Base-by-base conservation (phyloP, 495 filamentous ascomycete species). In the Lepraria neglecta region DNA sequence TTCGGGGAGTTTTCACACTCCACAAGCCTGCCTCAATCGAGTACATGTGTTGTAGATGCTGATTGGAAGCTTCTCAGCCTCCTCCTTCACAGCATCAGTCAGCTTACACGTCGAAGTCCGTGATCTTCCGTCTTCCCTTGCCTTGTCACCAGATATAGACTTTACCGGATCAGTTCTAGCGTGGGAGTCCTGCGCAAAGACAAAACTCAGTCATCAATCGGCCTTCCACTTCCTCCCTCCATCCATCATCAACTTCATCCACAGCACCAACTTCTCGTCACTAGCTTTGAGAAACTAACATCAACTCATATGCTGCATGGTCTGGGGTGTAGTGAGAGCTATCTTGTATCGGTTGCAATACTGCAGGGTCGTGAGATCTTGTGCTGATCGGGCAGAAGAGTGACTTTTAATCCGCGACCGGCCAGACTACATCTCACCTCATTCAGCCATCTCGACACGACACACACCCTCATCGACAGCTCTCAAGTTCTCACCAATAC, bases 401-500 rank as follows among this genome's bases (percentile, higher is more conserved):
- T 33, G 35, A 38, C 35, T 17, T 15, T 27, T 11, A 17, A n/a
- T 52, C 33, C 19, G 28, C 33, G 10, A 60, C 45, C 58, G 21
- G 54, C 17, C 28, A 17, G 12, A 30, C 24, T 11, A 43, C 46
- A 30, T 11, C 0, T 43, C 58, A 43, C 4, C 30, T 27, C 44
- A 27, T 40, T n/a, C 17, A 27, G 27, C 19, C n/a, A 40, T 11
- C 7, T 12, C 24, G 45, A 52, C 17, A 40, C 24, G 38, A 6
- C 0, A 15, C 2, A 42, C 31, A 46, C 33, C 4, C 46, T n/a
- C 12, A 10, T 52, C 58, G 15, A 42, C 58, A 42, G 9, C 33
- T 21, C 44, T 50, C 9, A 59, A 31, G n/a, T 69, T 63, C 64
- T 68, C 65, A 40, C 48, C 33, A 59, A 63, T 65, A 60, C 58